Conservation (phyloP, 2,329 filamentous ascomycete genomes). For the Fusarium mundagurra region DNA sequence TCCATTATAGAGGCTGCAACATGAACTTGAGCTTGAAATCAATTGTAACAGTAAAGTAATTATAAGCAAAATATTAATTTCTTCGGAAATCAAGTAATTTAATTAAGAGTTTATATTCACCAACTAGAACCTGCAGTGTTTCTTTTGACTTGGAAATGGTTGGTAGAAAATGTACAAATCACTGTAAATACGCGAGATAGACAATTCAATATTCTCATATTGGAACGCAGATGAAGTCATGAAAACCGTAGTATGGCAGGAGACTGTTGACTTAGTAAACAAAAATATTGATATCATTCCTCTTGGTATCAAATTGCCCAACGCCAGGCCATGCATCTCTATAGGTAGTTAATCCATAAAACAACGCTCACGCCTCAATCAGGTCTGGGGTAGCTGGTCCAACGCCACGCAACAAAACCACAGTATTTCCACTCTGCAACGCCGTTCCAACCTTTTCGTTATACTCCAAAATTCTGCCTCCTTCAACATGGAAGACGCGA, state of each 20-base stretch:
- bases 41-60: not conserved
- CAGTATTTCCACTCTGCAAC: slow-evolving; percentile 84
- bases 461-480: slow-evolving; percentile 86
- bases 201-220: not conserved
- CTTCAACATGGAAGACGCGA: slow-evolving; percentile 92
- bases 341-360: slow-evolving; percentile 6
- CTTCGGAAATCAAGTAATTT: not conserved
- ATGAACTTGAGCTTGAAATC: not conserved
- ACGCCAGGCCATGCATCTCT: slow-evolving; percentile 34
- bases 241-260: not conserved
- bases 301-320: slow-evolving; percentile 12
- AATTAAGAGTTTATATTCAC: not conserved
- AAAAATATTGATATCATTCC: not conserved
- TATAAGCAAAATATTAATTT: not conserved
- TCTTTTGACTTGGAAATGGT: too few species aligned
- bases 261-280: not conserved
- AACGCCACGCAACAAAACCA: slow-evolving; percentile 87
- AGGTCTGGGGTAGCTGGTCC: slow-evolving; percentile 77
- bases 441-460: slow-evolving; percentile 81
- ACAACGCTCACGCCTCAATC: slow-evolving; percentile 58
- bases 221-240: not conserved
- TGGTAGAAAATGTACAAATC: not conserved
- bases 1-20: not conserved
- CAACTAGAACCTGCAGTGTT: not conserved
- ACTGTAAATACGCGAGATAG: fast-evolving